Evolutionary conservation across 345 rosid genomes (phyloP).

Genomic region (Erysimum cheiranthoides): DNA sequence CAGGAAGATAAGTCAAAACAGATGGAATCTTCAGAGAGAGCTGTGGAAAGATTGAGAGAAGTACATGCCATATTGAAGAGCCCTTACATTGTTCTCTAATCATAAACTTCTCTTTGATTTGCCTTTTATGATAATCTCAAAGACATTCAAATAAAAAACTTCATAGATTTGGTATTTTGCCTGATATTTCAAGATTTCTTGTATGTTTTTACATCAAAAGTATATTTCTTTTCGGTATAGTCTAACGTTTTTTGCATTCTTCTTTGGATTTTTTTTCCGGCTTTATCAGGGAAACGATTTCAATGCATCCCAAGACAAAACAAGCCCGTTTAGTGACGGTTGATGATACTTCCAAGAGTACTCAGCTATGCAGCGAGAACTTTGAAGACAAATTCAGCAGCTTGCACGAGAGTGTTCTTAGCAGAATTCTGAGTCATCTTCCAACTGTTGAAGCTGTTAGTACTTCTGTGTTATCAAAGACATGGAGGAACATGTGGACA

Average conservation of each 20-base stretch:
- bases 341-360: conserved; percentile 7
- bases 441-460: conserved; percentile 38
- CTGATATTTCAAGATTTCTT: conserved; percentile 1
- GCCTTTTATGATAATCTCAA: background rate
- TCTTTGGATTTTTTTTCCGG: background rate
- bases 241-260: conserved; percentile 15
- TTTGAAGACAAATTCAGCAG: conserved; percentile 21
- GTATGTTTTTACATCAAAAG: background rate
- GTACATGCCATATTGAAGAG: conserved; percentile 22
- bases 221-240: background rate
- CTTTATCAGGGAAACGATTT: conserved; percentile 3
- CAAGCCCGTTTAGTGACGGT: conserved; percentile 1
- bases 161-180: conserved; percentile 18
- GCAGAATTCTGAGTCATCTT: conserved; percentile 28
- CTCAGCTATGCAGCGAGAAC: conserved; percentile 18
- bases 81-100: conserved; percentile 33
- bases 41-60: conserved; percentile 31
- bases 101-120: background rate
- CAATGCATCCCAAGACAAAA: conserved; percentile 15
- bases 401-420: conserved; percentile 26
- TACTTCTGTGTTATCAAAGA: conserved; percentile 31
- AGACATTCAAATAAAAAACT: background rate
- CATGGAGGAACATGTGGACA: conserved; percentile 30
- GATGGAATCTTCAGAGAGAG: conserved; percentile 29
- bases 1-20: conserved; percentile 9